Base-by-base conservation (phyloP, 2,329 filamentous ascomycete genomes). In the Ilyonectria sp. region DNA sequence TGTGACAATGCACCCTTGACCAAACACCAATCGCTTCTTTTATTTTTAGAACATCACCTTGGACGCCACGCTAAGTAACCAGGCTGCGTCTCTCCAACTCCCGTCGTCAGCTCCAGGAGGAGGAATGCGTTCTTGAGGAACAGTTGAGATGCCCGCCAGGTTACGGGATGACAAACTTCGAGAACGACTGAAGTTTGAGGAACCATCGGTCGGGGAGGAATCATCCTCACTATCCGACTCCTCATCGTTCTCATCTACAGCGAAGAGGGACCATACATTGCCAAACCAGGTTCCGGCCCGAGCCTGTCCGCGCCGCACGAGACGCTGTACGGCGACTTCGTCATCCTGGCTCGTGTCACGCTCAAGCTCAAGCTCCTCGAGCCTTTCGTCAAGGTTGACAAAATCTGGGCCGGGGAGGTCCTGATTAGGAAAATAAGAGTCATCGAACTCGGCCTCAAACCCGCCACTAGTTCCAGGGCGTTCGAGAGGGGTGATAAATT, bases 61-160 rank as follows among this genome's bases (percentile, higher is more conserved):
- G 29, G 86, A 86, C 11, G 90, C 90, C 69, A 92, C 89, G 69
- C 86, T 90, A 62, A 92, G 79, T 53, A 93, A 79, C 91, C 90
- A 93, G 17, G 89, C 89, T 29, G 90, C 90, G 78, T 92, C 91
- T 65, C 88, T 85, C 90, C 90, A 92, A 9, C 86, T 86, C 17
- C 88, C 89, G 49, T 88, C 86, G 58, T 91, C 85, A 9, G 84
- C 81, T 47, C 84, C 85, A 57, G 82, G 82, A 10, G 84, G 81
- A 35, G 76, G 87, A 76, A 90, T 80, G 10, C 79, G 79, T 55
- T 87, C 85, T 54, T 85, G 82, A 0, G 82, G 76, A n/a, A 77
- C 63, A 33, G 77, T 81, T 3, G 82, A 78, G 58, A 84, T 77
- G 49, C 82, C 83, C 70, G 83, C 83, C 29, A 82, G 79, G 55